Evolutionary conservation across 1,284 basidiomycete species (phyloP), one percentile per base, ranked within the genome.

Genomic region (Apiotrichum domesticum): DNA sequence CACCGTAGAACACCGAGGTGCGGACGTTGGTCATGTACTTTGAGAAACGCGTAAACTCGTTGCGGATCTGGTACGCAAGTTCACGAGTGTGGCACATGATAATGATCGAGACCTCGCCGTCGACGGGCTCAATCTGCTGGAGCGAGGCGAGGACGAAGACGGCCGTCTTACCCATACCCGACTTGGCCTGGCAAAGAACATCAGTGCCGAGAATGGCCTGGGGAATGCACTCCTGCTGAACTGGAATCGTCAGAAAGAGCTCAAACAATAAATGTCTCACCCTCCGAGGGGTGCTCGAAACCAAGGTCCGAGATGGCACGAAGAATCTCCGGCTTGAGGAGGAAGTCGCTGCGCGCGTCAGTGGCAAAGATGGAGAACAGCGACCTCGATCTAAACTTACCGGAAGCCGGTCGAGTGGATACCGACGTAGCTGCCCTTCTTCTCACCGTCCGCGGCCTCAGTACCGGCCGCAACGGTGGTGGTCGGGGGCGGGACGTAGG

Each of bases 1-100:
- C 96, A 65, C 96, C 96, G 78, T 94, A 99, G 80, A 98, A 96
- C 64, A 97, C 97, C 74, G 86, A 86, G 71, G 98, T 94, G 64
- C 95, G 89, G 67, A 98, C 92, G 66, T 96, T 90, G 54, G 96
- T 94, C 94, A 98, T 98, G 82, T 98, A 99, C 82, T 98, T 98
- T 67, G 91, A 91, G 80, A 99, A 99, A 55, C 96, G 90, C 52
- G 88, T 86, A 80, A 98, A 99, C 80, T 99, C 96, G 81, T 98
- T 99, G 81, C 94, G 93, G 80, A 99, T 99, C 81, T 99, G 96
- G 83, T 93, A 99, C 45, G 96, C 96, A 54, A 99, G 84, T 81
- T 99, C 96, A 69, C 96, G 90, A 41, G 96, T 99, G 81, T 99
- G 96, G 80, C 96, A 99, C 62, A 99, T 85, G 65, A 98, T 93